Base-by-base conservation (phyloP, 805 yeast genomes). In the Yamadazyma sp. region DNA sequence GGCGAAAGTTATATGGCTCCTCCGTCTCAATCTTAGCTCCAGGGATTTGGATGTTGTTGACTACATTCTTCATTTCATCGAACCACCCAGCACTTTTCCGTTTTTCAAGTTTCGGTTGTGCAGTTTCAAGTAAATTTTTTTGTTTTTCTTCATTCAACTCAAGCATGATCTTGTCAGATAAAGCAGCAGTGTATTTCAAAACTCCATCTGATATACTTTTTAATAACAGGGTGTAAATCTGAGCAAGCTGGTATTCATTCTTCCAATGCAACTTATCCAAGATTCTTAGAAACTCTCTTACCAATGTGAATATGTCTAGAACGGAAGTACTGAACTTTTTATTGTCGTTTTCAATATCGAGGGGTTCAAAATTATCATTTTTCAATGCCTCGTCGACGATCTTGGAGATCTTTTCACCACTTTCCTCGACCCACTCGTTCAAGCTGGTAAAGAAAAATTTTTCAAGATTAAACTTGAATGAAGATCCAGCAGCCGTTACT, bases 211-310 rank as follows among this genome's bases (percentile, higher is more conserved):
- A 78, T 11, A 87, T 73, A 14, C 80, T 70, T 43, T 77, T 79
- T 45, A 84, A 69, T 16, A 88, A 54, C 2, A 66, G 56, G 0
- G 93, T 82, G 37, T 78, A 73, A 2, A 84, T 52, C 44, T 71
- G 68, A 0, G 95, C 83, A 13, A 73, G 56, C 48, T 88, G 90
- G 36, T 65, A 68, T 33, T 70, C 73, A 52, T 84, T 70, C 11
- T 63, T 59, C 96, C 96, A 90, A 13, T 73, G 64, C 28, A 86
- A 70, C 3, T 69, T 70, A 11, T 68, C 68, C 30, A 90, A 62
- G n/a, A 85, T 67, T 4, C 65, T 60, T 14, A 85, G 53, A 9
- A 78, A 72, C 37, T 79, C 79, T 41, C 73, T 73, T 23, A 84
- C 70, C 54, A 84, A 67, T 7, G 77, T 70, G 55, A 84, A 82